Conservation (phyloP, 441 rosid species). For the Arabidopsis lyrata region DNA sequence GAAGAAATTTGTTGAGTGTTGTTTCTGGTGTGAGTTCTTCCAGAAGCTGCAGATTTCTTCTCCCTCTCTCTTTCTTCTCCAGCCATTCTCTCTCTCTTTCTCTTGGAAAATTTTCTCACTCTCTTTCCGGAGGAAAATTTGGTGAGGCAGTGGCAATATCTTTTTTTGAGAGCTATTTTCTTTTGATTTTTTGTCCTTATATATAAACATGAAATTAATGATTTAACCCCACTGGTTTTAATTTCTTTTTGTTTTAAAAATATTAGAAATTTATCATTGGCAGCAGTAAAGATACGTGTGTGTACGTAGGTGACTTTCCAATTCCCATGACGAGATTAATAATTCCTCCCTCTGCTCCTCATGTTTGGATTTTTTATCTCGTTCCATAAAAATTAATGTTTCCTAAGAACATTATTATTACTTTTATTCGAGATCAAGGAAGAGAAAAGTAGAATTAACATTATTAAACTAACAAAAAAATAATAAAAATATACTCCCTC, state of each 20-base stretch:
- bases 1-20: slow-evolving; percentile 31
- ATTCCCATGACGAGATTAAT: slow-evolving; percentile 13
- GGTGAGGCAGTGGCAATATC: neutral
- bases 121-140: too few species aligned
- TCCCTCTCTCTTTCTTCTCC: slow-evolving; percentile 18
- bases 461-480: too few species aligned
- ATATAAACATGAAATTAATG: slow-evolving; percentile 6
- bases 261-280: neutral
- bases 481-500: too few species aligned
- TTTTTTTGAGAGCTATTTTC: neutral
- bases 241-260: neutral
- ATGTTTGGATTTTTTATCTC: too few species aligned
- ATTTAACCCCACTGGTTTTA: too few species aligned
- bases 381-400: too few species aligned
- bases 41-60: slow-evolving; percentile 21
- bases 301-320: slow-evolving; percentile 13
- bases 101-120: neutral
- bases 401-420: too few species aligned
- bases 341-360: too few species aligned
- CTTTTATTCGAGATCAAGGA: too few species aligned
- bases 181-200: slow-evolving; percentile 18
- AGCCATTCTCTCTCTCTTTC: slow-evolving; percentile 20
- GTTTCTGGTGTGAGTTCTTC: slow-evolving; percentile 26
- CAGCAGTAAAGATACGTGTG: slow-evolving; percentile 19
- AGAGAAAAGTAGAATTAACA: too few species aligned